Base-by-base conservation (phyloP, 106 monocot genomes). In the Hemerocallis citrina region DNA sequence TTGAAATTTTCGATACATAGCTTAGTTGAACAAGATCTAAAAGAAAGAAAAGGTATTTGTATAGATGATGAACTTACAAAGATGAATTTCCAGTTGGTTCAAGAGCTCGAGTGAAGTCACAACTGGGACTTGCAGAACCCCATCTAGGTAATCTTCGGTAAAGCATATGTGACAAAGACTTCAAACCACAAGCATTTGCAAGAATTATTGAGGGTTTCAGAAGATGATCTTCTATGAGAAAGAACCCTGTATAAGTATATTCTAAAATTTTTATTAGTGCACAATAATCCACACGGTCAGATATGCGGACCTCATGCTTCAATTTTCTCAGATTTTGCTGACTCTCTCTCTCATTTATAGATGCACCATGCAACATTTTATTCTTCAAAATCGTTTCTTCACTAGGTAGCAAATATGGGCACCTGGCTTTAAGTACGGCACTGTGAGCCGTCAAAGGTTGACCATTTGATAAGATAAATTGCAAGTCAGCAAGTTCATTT, bases 201-300 rank as follows among this genome's bases (percentile, higher is more conserved):
- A 96, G 73, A 63, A 74, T 27, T 46, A 65, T 76, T 22, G 91
- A 30, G 2, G 80, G 74, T 55, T 64, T 81, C 12, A 74, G 25
- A 47, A 61, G 49, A 28, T 52, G 63, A 43, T 72, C 76, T 49
- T 87, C 78, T 34, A 70, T 64, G 19, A 63, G 42, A 19, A 68
- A 70, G 49, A 76, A 73, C 39, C 90, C 86, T 11, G 90, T 84
- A 70, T 91, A 96, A 64, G 72, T 52, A 70, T 79, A 87, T 59
- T 84, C 90, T 79, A 96, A 59, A 43, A 96, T 55, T 44, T 81
- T 96, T 15, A 27, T 40, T 20, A 96, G 63, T 11, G 76, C 63
- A 61, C 7, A 3, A 60, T 68, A 52, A 46, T 83, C 73, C 23
- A 96, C 81, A 40, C 74, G 77, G 22, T 75, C 69, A 25, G 95